Evolutionary conservation across 2,329 filamentous ascomycete species (phyloP), one percentile per base, ranked within the genome.

Genomic region (Arthrobotrys musiformis): DNA sequence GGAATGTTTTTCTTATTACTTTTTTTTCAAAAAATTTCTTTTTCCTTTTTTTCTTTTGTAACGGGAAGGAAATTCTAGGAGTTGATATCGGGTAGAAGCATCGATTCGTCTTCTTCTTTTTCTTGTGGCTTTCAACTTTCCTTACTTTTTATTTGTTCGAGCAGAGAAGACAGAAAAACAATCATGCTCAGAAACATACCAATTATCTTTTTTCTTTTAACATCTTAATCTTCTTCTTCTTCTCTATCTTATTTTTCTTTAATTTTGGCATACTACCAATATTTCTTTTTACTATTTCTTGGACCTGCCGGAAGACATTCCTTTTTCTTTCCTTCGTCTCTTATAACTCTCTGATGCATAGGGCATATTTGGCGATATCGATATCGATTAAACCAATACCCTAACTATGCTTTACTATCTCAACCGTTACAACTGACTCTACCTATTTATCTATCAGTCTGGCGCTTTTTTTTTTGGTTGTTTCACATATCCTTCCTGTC

Each of bases 41-140:
- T 37, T 56, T 56, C 5, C 4, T 50, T 40, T 37, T 6, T 35
- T 30, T 17, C 15, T 19, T 54, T 37, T 58, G 33, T 58, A 58
- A 40, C 54, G 54, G 54, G 54, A 56, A 40, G 54, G 54, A 40
- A 37, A 37, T 37, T n/a, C 33, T 24, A 58, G 54, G 54, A 62
- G 58, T 61, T 62, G 58, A 44, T 46, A 62, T 62, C 26, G 40
- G 42, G 42, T 62, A 62, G 58, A 44, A 62, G 24, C 26, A 48
- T 42, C 33, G 40, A 26, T 30, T 62, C 33, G 24, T 62, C 40
- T 46, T 40, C 8, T 56, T 28, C 35, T 33, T 56, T 22, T 35
- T 19, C 35, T 33, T 42, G 4, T 37, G n/a, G 7, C 13, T 26
- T 13, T 40, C n/a, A 24, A 40, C 19, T 28, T 56, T 22, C 26